phyloP scores from a whole-genome alignment of 2,329 filamentous ascomycete genomes.

The Botrytis fabae region DNA sequence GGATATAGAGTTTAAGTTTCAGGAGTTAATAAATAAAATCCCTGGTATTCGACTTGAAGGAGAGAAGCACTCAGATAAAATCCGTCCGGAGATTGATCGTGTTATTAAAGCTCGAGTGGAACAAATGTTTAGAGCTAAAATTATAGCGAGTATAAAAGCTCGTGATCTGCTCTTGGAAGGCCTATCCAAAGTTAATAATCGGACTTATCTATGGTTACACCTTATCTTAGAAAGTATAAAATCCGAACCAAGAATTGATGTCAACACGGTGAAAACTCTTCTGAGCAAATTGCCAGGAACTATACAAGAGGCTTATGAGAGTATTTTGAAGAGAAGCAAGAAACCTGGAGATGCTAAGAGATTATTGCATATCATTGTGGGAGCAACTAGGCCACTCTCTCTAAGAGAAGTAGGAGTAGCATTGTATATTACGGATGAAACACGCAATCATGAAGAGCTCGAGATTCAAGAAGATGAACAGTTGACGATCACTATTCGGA shows the following conservation, averaged over 20 bases:
- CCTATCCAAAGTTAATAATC: slow-evolving; percentile 5
- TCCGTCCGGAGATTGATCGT: slow-evolving; percentile 23
- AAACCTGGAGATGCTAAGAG: slow-evolving; percentile 10
- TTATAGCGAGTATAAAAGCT: slow-evolving; percentile 9
- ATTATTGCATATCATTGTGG: slow-evolving; percentile 22
- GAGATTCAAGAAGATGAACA: slow-evolving; percentile 22
- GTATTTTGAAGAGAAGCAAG: slow-evolving; percentile 8
- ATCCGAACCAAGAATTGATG: background rate
- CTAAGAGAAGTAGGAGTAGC: slow-evolving; percentile 15
- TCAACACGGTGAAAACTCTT: background rate
- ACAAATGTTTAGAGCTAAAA: background rate
- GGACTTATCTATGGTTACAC: slow-evolving; percentile 26
- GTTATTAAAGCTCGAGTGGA: slow-evolving; percentile 20
- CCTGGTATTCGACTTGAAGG: slow-evolving; percentile 18
- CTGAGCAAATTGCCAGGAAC: slow-evolving; percentile 1
- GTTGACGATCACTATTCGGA: slow-evolving; percentile 19
- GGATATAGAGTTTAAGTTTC: slow-evolving; percentile 17
- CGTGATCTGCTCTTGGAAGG: slow-evolving; percentile 6
- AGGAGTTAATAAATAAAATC: background rate
- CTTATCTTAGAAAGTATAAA: slow-evolving; percentile 17
- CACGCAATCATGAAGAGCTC: background rate
- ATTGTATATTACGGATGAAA: slow-evolving; percentile 13
- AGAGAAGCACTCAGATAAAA: slow-evolving; percentile 13
- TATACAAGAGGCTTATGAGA: slow-evolving; percentile 18
- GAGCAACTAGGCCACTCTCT: slow-evolving; percentile 19